Percentiles rank a stretch among this genome's conserved stretches.
phyloP scores from a whole-genome alignment of 352 stramenopile genomes.

The Pythium dissotocum region DNA sequence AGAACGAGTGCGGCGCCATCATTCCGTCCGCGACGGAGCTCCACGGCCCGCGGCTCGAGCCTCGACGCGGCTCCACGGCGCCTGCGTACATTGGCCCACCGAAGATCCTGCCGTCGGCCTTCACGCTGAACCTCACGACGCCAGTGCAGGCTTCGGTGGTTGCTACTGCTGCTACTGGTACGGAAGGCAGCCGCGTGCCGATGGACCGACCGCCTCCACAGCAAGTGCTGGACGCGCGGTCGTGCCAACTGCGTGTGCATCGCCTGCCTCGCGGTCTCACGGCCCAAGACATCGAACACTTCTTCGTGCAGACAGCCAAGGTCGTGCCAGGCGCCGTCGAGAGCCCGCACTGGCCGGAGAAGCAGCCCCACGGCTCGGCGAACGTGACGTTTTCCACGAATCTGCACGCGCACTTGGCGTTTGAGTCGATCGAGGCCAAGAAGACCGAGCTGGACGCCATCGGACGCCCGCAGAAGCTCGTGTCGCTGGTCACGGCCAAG shows the following conservation, averaged over 20 bases:
- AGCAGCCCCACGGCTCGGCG: slow-evolving; percentile 68
- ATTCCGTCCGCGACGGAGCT: slow-evolving; percentile 71
- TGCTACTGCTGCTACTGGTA: neutral
- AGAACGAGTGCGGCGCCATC: slow-evolving; percentile 54
- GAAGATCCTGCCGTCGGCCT: slow-evolving; percentile 46
- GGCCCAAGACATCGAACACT: slow-evolving; percentile 68
- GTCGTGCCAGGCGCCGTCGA: slow-evolving; percentile 71
- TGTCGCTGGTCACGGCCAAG: slow-evolving; percentile 54
- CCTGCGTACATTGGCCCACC: slow-evolving; percentile 36
- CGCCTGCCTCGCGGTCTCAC: slow-evolving; percentile 68
- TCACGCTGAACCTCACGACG: slow-evolving; percentile 32
- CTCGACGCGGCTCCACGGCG: neutral
- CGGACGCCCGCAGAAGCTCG: slow-evolving; percentile 66
- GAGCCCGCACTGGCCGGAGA: slow-evolving; percentile 58
- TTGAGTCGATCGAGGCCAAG: slow-evolving; percentile 41
- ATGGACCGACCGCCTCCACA: slow-evolving; percentile 18
- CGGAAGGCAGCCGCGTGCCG: slow-evolving; percentile 12
- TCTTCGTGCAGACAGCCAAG: slow-evolving; percentile 59
- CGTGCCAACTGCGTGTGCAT: slow-evolving; percentile 71
- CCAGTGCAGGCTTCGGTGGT: slow-evolving; percentile 11
- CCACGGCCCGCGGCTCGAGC: slow-evolving; percentile 39
- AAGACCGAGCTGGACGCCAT: slow-evolving; percentile 56
- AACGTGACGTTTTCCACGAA: slow-evolving; percentile 69
- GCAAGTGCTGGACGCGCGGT: slow-evolving; percentile 41
- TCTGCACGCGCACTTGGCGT: slow-evolving; percentile 67